Evolutionary conservation across 2,329 filamentous ascomycete species (phyloP), one percentile per base, ranked within the genome.

Genomic region (Cryoendolithus antarcticus): DNA sequence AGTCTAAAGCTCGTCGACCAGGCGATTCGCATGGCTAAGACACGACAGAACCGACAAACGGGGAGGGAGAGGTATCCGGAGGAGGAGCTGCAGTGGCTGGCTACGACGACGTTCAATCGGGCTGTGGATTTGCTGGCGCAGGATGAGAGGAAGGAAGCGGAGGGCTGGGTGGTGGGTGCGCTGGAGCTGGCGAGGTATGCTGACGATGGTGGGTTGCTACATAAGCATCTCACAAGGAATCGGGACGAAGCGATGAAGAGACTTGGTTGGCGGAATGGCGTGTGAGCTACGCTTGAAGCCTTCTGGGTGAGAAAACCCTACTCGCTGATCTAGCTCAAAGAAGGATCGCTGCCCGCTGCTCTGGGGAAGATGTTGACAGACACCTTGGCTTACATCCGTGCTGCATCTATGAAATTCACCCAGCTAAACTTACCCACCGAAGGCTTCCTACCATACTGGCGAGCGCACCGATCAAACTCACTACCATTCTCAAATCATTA

Each of bases 61-160:
- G 50, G 48, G 3, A 41, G 42, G 6, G 36, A 48, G 9, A 43
- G 44, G 27, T 84, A 84, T 52, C 82, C 83, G 0, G 50, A 62
- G 0, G 69, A 72, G 3, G 84, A 91, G 53, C 61, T 88, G 1
- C 78, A 86, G 51, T 91, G 82, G 80, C 70, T 91, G n/a, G 74
- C 76, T 0, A 73, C 74, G 1, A 75, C 70, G 4, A 64, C 73
- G 0, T 86, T 82, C 57, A 88, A 88, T 48, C 76, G 77, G 43
- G 77, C 73, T 0, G 65, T 86, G 4, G 81, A 86, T 50, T 66
- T 74, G n/a, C 77, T 75, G 49, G 66, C 70, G 9, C 63, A 61
- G 1, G 65, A 69, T 1, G 67, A 80, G 15, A 69, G 75, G 40
- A 65, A 64, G 4, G 58, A 62, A 2, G 77, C 75, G 35, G 71